Evolutionary conservation across 2,329 filamentous ascomycete species (phyloP), one percentile per base, ranked within the genome.

Genomic region (Salinomyces thailandicus): DNA sequence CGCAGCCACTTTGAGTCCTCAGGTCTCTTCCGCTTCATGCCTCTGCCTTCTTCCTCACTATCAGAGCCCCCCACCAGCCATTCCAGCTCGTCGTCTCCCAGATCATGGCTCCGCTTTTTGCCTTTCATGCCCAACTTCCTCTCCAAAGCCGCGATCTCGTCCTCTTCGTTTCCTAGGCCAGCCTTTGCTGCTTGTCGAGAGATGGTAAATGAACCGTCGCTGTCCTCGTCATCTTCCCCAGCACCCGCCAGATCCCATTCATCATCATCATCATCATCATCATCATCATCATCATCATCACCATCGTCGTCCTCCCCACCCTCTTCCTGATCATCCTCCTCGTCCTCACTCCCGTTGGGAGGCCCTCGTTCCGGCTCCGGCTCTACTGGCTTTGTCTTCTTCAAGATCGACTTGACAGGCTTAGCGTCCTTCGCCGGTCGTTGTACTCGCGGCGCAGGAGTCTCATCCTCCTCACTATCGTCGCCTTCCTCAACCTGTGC

Each of bases 131-230:
- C 89, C 3, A 98, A 65, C 53, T 84, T 93, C 58, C 80, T 86
- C 63, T 98, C 91, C 19, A 95, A 66, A 2, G 78, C 78, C 14
- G 81, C 79, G 48, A 98, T 96, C 49, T 94, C 85, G 2, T 78
- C 83, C 52, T 96, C 86, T 40, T 98, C 89, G 43, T 84, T 69
- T 1, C 75, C 78, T 4, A 95, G 64, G 48, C 73, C 76, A 3
- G 79, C 45, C 33, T 49, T 52, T 7, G 45, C 50, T 14, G 45
- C 41, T 26, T 41, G 41, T 37, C 22, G 50, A 34, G 45, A 46
- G 9, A 48, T 31, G 8, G 35, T 38, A 27, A 45, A 42, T 6
- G 43, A 46, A 37, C 33, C 36, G 19, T 44, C 31, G 31, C 34
- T 40, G 3, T 42, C 38, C 4, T 31, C 31, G 11, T 33, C 16